A percentile compares a stretch with the other conserved stretches of the same genome.
phyloP scores from a whole-genome alignment of 2,329 filamentous ascomycete species.

The Curvularia verruculosa region DNA sequence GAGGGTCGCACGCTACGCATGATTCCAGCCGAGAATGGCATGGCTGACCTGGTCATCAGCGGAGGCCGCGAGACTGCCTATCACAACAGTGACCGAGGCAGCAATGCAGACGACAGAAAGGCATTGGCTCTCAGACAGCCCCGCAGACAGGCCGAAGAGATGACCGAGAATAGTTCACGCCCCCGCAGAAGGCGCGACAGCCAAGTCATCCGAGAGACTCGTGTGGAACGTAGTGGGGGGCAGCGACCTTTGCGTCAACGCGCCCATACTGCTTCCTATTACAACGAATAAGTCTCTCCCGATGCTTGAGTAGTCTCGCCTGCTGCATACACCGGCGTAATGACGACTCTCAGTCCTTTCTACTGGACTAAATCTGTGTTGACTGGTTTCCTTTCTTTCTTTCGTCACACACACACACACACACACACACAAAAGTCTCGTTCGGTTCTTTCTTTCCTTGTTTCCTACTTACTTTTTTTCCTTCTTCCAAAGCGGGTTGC shows the following conservation, averaged over 20 bases:
- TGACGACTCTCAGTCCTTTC: neutral
- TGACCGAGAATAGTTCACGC: conserved; percentile 36
- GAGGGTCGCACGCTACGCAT: conserved; percentile 46
- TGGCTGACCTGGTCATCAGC: conserved; percentile 47
- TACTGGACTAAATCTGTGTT: conserved; percentile 15
- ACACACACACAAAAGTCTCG: conserved; percentile 3
- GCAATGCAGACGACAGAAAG: conserved; percentile 26
- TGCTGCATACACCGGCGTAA: neutral
- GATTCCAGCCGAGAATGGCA: conserved; percentile 42
- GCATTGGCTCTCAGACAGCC: conserved; percentile 23
- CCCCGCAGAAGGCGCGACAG: conserved; percentile 37
- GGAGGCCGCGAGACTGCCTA: conserved; percentile 18
- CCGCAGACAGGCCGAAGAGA: conserved; percentile 41
- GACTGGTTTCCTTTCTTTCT: conserved; percentile 11
- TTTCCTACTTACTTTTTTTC: conserved; percentile 7
- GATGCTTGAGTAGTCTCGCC: neutral
- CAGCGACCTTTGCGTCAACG: conserved; percentile 33
- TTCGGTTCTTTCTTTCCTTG: conserved; percentile 11
- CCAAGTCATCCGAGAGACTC: conserved; percentile 14
- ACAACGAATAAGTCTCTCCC: conserved; percentile 21
- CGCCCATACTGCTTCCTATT: conserved; percentile 19
- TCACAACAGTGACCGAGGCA: conserved; percentile 36
- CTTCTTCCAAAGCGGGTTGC: neutral
- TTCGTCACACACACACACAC: no score
- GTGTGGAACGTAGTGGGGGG: conserved; percentile 24